Evolutionary conservation across 352 stramenopile species (phyloP), one percentile per base, ranked within the genome.

Genomic region (Globisporangium orthogonon): DNA sequence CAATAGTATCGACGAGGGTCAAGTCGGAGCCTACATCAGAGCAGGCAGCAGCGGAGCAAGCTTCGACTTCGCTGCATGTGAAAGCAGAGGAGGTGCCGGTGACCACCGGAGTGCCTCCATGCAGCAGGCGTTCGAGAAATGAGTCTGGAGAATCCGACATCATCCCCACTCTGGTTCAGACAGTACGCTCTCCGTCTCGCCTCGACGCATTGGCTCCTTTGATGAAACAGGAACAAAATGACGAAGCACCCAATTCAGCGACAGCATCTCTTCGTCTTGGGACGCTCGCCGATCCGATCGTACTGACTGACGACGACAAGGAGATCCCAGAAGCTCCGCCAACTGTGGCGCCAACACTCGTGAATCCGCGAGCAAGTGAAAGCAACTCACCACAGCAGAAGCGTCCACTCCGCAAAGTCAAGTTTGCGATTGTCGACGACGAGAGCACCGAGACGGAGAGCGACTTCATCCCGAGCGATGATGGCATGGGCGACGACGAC

Each of bases 381-480:
- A 9, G 33, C 10, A 37, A 23, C 23, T 9, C 33, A 37, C 10
- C 33, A 37, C 33, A 37, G 33, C 52, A 58, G 30, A 58, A 58
- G 52, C 29, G 52, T 1, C 52, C 40, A 23, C 30, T 49, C 18
- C 39, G 40, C 17, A 33, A 18, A 10, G 50, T 56, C 18, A 47
- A 28, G 23, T 58, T 58, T 15, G 14, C 48, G 2, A n/a, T 44
- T 5, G 31, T 44, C 15, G 48, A 53, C 17, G 31, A 43, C 48
- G 50, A 54, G 2, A 30, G 31, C 35, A 52, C 29, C 48, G 49
- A 58, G 44, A 58, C 53, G 13, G 53, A 58, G 53, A 58, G 43
- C 31, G 43, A 52, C 29, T 51, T 46, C 18, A n/a, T 31, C 13
- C 53, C 31, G 44, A 58, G 53, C 18, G 43, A 58, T 35, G n/a